Evolutionary conservation across 106 monocot genomes (phyloP).

Genomic region (Dioscorea dumetorum): DNA sequence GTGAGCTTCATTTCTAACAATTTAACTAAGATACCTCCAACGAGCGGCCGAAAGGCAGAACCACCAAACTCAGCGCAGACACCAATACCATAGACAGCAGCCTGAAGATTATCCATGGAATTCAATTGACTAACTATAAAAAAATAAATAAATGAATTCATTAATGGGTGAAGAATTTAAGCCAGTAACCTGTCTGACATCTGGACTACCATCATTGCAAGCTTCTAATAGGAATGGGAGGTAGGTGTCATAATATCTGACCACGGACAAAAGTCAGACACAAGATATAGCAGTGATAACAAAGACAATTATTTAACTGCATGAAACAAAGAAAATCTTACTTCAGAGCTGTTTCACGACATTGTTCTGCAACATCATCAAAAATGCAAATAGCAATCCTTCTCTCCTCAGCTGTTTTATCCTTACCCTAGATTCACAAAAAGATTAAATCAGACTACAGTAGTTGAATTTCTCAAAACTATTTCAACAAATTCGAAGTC

Average conservation of each 20-base stretch:
- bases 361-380: conserved; percentile 97
- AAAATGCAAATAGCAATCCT: conserved; percentile 98
- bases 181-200: conserved; percentile 76
- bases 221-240: conserved; percentile 91
- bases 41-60: conserved; percentile 72
- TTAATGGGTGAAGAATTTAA: not conserved
- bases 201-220: conserved; percentile 80
- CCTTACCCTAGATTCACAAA: conserved; percentile 57
- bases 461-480: too few species aligned
- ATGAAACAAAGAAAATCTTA: conserved; percentile 11
- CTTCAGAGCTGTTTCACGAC: conserved; percentile 84
- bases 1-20: not conserved
- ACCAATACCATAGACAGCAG: conserved; percentile 96
- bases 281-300: conserved; percentile 3
- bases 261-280: not conserved
- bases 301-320: not conserved
- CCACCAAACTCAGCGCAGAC: conserved; percentile 94
- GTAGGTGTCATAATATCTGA: conserved; percentile 87
- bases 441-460: too few species aligned
- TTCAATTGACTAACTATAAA: too few species aligned
- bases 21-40: conserved; percentile 58
- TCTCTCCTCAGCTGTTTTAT: conserved; percentile 88
- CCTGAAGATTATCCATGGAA: conserved; percentile 26
- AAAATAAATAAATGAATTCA: too few species aligned
- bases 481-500: too few species aligned